phyloP scores from a whole-genome alignment of 2,329 filamentous ascomycete genomes.

The Clonostachys sp. region DNA sequence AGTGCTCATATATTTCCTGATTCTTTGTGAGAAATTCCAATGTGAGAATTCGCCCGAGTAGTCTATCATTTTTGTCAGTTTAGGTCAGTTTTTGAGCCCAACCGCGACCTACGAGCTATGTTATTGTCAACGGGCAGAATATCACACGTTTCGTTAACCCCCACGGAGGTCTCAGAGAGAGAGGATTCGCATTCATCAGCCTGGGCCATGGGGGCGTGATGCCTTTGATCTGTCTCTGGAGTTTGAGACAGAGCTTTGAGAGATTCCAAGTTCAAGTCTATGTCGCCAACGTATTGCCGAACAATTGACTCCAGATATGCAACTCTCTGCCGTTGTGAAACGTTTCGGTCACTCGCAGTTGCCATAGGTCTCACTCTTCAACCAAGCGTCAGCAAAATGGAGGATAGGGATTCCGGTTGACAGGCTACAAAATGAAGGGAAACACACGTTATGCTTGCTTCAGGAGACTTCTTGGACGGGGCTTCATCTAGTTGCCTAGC shows the following conservation, averaged over 20 bases:
- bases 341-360: slow-evolving; percentile 2
- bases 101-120: slow-evolving; percentile 26
- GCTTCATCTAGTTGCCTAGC: slow-evolving; percentile 13
- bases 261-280: slow-evolving; percentile 4
- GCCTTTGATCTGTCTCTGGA: no score
- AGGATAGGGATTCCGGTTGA: not conserved
- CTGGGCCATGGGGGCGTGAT: no score
- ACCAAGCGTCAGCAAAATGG: no score
- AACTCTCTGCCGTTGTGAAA: not conserved
- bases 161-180: not conserved
- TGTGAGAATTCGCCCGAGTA: slow-evolving; percentile 48
- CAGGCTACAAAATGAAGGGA: not conserved
- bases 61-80: slow-evolving; percentile 20
- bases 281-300: slow-evolving; percentile 37
- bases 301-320: slow-evolving; percentile 38
- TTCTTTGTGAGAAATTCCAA: slow-evolving; percentile 46
- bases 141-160: slow-evolving; percentile 30
- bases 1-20: slow-evolving; percentile 37
- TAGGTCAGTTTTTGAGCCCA: not conserved
- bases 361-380: not conserved
- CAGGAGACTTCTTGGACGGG: slow-evolving; percentile 12
- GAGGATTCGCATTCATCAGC: no score
- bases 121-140: slow-evolving; percentile 32
- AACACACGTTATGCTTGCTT: slow-evolving; percentile 7
- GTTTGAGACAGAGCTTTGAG: no score